Evolutionary conservation across 164 flowering plant genomes (phyloP).

Genomic region (Sedum album): DNA sequence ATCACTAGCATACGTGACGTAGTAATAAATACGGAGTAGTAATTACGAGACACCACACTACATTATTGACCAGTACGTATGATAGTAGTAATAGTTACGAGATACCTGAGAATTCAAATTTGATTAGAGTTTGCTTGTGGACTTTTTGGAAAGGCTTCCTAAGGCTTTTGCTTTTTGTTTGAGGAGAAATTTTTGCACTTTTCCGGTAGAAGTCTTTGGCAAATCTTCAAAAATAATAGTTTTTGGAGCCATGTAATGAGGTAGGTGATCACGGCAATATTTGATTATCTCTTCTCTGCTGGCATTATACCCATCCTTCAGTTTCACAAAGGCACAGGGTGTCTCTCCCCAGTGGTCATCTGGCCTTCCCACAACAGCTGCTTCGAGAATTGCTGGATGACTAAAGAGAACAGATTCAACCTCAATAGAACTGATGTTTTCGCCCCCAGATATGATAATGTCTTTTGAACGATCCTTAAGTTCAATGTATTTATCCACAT

Average conservation of each 20-base stretch:
- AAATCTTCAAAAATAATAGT: slow-evolving; percentile 42
- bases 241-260: slow-evolving; percentile 43
- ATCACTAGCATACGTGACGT: no score
- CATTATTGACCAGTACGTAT: no score
- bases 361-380: slow-evolving; percentile 48
- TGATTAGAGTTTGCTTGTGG: slow-evolving; percentile 17
- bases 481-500: slow-evolving; percentile 46
- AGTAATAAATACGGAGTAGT: no score
- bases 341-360: slow-evolving; percentile 59
- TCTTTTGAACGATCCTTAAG: slow-evolving; percentile 50
- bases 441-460: slow-evolving; percentile 53
- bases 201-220: slow-evolving; percentile 55
- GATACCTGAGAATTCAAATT: neutral
- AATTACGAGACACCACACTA: no score
- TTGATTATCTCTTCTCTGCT: slow-evolving; percentile 29
- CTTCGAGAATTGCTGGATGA: slow-evolving; percentile 49
- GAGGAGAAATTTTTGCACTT: slow-evolving; percentile 41
- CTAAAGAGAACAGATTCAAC: slow-evolving; percentile 40
- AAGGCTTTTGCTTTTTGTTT: slow-evolving; percentile 38
- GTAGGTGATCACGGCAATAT: slow-evolving; percentile 30
- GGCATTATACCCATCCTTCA: slow-evolving; percentile 28
- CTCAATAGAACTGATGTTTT: slow-evolving; percentile 51
- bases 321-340: slow-evolving; percentile 50
- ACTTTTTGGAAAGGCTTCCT: slow-evolving; percentile 31
- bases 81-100: neutral